These are phyloP conservation scores for Auriscalpium microsporum DNA, from an alignment of 768 basidiomycete genomes.

Conservation along the genomic window DNA sequence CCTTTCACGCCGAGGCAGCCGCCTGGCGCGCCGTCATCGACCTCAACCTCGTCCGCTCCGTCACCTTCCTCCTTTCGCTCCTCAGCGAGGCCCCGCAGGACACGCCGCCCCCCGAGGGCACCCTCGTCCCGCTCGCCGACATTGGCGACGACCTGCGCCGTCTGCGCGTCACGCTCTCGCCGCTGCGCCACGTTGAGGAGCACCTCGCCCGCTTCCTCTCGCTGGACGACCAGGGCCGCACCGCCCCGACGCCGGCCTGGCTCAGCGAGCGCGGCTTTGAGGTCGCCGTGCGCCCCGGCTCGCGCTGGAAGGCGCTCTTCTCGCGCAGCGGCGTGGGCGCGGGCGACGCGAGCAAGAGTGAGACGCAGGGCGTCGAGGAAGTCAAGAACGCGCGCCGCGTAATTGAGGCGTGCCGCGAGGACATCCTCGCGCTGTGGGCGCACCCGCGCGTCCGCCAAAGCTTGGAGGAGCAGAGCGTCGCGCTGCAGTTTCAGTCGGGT, in stretches of 20 bases:
- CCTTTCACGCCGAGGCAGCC: slow-evolving; percentile 47
- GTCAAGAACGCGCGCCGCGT: slow-evolving; percentile 35
- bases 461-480: slow-evolving; percentile 35
- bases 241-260: slow-evolving; percentile 8
- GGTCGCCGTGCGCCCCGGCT: slow-evolving; percentile 36
- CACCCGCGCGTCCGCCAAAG: slow-evolving; percentile 35
- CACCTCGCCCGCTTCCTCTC: slow-evolving; percentile 38
- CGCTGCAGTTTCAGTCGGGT: slow-evolving; percentile 48
- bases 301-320: slow-evolving; percentile 43
- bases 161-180: slow-evolving; percentile 42
- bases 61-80: slow-evolving; percentile 34
- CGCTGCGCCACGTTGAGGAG: slow-evolving; percentile 47
- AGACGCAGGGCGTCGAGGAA: slow-evolving; percentile 23
- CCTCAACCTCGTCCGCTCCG: slow-evolving; percentile 55
- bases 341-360: slow-evolving; percentile 11
- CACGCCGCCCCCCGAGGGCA: slow-evolving; percentile 6
- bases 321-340: slow-evolving; percentile 10
- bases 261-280: slow-evolving; percentile 37
- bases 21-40: slow-evolving; percentile 61
- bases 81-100: slow-evolving; percentile 20
- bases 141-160: slow-evolving; percentile 30
- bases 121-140: slow-evolving; percentile 8
- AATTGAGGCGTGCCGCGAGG: slow-evolving; percentile 42
- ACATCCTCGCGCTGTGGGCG: slow-evolving; percentile 49
- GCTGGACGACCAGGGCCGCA: slow-evolving; percentile 18